Base-by-base conservation (phyloP, 805 yeast genomes). In the Saccharomyces paradoxus region DNA sequence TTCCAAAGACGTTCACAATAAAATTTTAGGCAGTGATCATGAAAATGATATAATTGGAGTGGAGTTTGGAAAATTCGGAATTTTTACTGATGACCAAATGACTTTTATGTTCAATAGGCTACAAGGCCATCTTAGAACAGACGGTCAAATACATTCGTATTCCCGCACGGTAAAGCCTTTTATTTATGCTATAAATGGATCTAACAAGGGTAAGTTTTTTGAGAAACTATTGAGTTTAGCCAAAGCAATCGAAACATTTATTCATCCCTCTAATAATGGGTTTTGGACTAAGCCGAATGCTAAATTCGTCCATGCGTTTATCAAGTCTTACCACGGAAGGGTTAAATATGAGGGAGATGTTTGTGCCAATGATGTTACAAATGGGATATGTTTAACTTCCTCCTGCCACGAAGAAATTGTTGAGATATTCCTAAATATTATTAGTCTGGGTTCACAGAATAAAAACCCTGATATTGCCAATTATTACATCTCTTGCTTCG, bases 201-300 rank as follows among this genome's bases (percentile, higher is more conserved):
- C 76, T 3, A 60, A 66, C 41, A 73, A 76, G 12, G 77, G 69
- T 1, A 74, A 66, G 21, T 75, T 83, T 24, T 66, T 85, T 60
- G 80, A 75, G 17, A 73, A 77, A 50, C 63, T 91, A 4, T 73
- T 74, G 24, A 76, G 81, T 0, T 72, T 87, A 28, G 61, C 86
- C n/a, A 82, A 82, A 53, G 82, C 96, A 0, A 74, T 90, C 5
- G 85, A 81, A 57, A 87, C 96, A 21, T 88, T 85, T 69, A 84
- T 83, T 2, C 97, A 94, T 68, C 99, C 99, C 6, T 90, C 98
- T 0, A 91, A 91, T 67, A 69, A 77, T n/a, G 98, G 97, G 0
- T 77, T 78, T n/a, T 91, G 98, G 97, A 80, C 96, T 0, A 70
- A 78, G 28, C 73, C 84, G 4, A 79, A 92, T 30, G 77, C 95